Base-by-base conservation (phyloP, 768 basidiomycete genomes). In the Austroboletus eburneus region DNA sequence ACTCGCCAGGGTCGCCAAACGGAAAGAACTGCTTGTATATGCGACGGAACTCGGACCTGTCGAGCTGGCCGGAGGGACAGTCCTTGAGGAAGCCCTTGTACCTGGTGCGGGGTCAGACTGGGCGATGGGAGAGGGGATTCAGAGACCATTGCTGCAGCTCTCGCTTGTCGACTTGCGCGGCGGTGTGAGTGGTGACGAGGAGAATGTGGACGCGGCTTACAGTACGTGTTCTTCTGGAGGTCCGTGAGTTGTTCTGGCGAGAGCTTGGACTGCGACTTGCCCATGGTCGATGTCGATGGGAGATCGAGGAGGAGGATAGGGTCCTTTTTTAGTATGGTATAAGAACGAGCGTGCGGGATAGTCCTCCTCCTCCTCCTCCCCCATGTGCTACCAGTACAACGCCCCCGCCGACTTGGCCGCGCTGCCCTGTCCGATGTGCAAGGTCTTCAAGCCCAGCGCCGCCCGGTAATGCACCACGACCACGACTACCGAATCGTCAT, bases 11-110 rank as follows among this genome's bases (percentile, higher is more conserved):
- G 68, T 99, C 95, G 52, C 96, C 96, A 61, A 99, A 99, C 21
- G 96, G 96, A 77, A 99, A 99, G 86, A 99, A 99, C 68, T 98
- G 96, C 65, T 93, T 92, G 79, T 98, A 99, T 76, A 99, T 99
- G 68, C 87, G 85, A 61, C 87, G 79, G 72, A 99, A 99, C 66
- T 94, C 94, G 46, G 81, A 74, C 76, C 91, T 96, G 79, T 97
- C 89, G 60, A 99, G 81, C 55, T 93, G 89, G 34, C 96, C 96
- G 4, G 91, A 88, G 1, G 96, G 96, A 65, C 96, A 99, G 70
- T 99, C 96, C 70, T 93, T 96, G 63, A 95, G 81, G 74, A 98
- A 99, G 38, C 96, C 96, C 70, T 98, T 98, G 79, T 98, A 95
- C 94, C 91, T 95, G 46, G 42, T 33, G 43, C 13, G 45, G 42